Evolutionary conservation across 352 stramenopile genomes (phyloP).

Genomic region (Globisporangium camurandrum): DNA sequence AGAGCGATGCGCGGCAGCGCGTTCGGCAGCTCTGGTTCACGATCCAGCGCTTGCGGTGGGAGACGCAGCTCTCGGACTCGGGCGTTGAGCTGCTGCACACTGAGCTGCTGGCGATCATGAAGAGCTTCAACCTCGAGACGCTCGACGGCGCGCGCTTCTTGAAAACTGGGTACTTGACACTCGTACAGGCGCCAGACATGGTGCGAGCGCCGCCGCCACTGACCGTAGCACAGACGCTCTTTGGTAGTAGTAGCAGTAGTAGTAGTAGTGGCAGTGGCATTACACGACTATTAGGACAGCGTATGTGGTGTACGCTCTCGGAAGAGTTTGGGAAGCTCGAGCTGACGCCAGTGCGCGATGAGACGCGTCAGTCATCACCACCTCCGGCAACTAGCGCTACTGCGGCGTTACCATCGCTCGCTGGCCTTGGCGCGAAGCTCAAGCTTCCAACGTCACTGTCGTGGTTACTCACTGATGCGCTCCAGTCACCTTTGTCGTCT

Average conservation of each 20-base stretch:
- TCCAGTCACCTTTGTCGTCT: slow-evolving; percentile 13
- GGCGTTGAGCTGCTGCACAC: slow-evolving; percentile 26
- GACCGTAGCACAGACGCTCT: slow-evolving; percentile 21
- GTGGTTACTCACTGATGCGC: slow-evolving; percentile 42
- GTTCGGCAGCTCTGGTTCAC: slow-evolving; percentile 59
- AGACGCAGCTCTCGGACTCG: slow-evolving; percentile 26
- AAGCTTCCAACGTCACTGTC: slow-evolving; percentile 43
- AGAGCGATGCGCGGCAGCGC: slow-evolving; percentile 47
- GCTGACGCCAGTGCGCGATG: slow-evolving; percentile 26
- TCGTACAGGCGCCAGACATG: slow-evolving; percentile 31
- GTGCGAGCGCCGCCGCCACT: slow-evolving; percentile 8
- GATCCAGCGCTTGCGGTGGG: slow-evolving; percentile 42
- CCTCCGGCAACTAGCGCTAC: background rate
- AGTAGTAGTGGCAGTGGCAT: background rate
- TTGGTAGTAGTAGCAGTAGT: slow-evolving; percentile 11
- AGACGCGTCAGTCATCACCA: background rate
- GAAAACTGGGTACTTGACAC: slow-evolving; percentile 40
- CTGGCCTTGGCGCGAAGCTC: slow-evolving; percentile 24
- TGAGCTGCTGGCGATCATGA: slow-evolving; percentile 32
- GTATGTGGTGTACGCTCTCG: slow-evolving; percentile 45
- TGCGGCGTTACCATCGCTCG: slow-evolving; percentile 7
- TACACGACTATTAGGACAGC: slow-evolving; percentile 16
- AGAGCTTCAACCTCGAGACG: slow-evolving; percentile 50
- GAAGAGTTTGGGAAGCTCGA: slow-evolving; percentile 56
- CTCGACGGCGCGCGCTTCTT: slow-evolving; percentile 31